Evolutionary conservation across 768 basidiomycete species (phyloP).

Genomic region (Scleroderma citrinum): DNA sequence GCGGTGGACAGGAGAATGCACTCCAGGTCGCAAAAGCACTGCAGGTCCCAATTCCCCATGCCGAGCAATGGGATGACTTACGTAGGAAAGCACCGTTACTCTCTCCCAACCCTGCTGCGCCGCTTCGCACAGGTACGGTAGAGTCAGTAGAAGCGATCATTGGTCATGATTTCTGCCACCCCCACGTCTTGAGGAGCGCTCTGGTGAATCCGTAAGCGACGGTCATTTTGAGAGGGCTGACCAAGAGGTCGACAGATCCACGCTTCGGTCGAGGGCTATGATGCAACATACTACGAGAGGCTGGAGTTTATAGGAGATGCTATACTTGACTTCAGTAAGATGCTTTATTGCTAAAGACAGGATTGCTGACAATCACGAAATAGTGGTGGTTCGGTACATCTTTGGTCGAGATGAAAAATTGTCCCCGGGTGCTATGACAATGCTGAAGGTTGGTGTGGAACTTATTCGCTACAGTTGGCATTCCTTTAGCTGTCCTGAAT

Average conservation of each 20-base stretch:
- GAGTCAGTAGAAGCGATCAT: constrained; percentile 58
- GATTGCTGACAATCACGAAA: constrained; percentile 1
- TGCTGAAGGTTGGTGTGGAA: constrained; percentile 54
- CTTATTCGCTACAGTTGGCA: background rate
- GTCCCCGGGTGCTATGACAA: constrained; percentile 70
- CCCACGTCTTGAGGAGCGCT: constrained; percentile 64
- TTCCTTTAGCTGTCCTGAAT: background rate
- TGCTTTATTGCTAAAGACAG: background rate
- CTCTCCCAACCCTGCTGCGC: constrained; percentile 38
- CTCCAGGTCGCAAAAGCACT: constrained; percentile 60
- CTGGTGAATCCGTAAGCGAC: constrained; percentile 42
- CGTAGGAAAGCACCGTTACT: constrained; percentile 38
- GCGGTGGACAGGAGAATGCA: constrained; percentile 63
- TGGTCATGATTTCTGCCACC: constrained; percentile 54
- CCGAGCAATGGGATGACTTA: constrained; percentile 73
- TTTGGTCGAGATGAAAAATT: constrained; percentile 57
- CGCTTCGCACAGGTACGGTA: constrained; percentile 43
- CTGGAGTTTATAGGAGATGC: constrained; percentile 87
- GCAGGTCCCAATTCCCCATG: constrained; percentile 54
- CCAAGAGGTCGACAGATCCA: constrained; percentile 53
- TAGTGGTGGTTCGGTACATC: constrained; percentile 72
- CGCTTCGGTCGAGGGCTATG: constrained; percentile 49
- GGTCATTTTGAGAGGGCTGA: constrained; percentile 6
- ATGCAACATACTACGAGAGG: constrained; percentile 60
- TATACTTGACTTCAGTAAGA: constrained; percentile 75